phyloP scores from a whole-genome alignment of 805 yeast species.

The Candida anglica region DNA sequence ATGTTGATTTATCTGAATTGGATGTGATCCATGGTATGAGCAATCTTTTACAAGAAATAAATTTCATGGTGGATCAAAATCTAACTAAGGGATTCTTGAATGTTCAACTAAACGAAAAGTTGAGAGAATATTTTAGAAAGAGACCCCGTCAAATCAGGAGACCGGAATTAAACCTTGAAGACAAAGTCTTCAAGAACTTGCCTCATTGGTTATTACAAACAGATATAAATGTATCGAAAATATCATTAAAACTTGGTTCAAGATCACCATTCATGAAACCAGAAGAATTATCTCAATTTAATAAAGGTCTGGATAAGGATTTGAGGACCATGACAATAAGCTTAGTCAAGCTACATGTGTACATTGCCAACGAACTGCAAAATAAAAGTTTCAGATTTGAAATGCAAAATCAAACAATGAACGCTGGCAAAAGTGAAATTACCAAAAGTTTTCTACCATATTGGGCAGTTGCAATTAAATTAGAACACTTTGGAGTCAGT shows the following conservation, averaged over 20 bases:
- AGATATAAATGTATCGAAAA: constrained; percentile 11
- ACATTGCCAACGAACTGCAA: constrained; percentile 6
- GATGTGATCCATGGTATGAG: constrained; percentile 29
- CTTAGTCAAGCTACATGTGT: constrained; percentile 9
- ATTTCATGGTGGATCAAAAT: constrained; percentile 18
- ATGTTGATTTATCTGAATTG: constrained; percentile 24
- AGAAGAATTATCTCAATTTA: not conserved
- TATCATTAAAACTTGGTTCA: constrained; percentile 28
- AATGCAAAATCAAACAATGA: not conserved
- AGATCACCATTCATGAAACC: constrained; percentile 33
- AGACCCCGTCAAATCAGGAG: not conserved
- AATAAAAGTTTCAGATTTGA: not conserved
- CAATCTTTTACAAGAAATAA: constrained; percentile 21
- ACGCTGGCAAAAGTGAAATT: not conserved
- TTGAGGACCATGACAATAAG: constrained; percentile 14
- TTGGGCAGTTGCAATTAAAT: constrained; percentile 18
- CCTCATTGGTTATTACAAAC: constrained; percentile 33
- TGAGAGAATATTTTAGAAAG: not conserved
- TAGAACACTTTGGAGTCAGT: constrained; percentile 13
- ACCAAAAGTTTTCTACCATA: constrained; percentile 6
- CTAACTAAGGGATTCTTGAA: constrained; percentile 27
- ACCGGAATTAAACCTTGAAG: too few species aligned
- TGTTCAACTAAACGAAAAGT: constrained; percentile 19
- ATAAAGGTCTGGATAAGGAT: constrained; percentile 7
- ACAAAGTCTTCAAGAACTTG: constrained; percentile 15